phyloP scores from a whole-genome alignment of 768 basidiomycete species.

The Strobilomyces dryophilus region DNA sequence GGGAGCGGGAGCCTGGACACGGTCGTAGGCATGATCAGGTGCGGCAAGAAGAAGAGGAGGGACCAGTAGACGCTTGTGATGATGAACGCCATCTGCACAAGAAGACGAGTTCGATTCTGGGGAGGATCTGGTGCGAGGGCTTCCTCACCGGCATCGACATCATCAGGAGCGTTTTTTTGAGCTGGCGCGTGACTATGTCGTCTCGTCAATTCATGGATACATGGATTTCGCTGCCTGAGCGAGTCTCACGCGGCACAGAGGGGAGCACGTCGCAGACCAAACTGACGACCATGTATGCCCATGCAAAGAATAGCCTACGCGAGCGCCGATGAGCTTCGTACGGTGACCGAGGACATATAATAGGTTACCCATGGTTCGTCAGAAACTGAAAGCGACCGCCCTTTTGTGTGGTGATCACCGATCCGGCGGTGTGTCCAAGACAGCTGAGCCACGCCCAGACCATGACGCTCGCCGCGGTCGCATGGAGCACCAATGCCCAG shows the following conservation, averaged over 20 bases:
- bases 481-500: constrained; percentile 29
- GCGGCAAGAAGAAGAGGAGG: constrained; percentile 45
- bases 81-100: constrained; percentile 38
- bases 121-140: background rate
- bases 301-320: constrained; percentile 32
- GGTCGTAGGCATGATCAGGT: background rate
- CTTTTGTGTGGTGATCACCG: constrained; percentile 41
- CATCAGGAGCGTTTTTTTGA: constrained; percentile 59
- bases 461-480: constrained; percentile 31
- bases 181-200: constrained; percentile 24
- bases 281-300: constrained; percentile 39
- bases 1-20: constrained; percentile 39
- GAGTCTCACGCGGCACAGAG: constrained; percentile 29
- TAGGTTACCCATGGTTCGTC: constrained; percentile 64
- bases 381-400: constrained; percentile 71
- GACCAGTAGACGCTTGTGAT: constrained; percentile 68
- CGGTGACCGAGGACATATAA: background rate
- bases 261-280: constrained; percentile 41
- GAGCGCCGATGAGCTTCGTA: background rate
- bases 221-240: background rate
- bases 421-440: background rate
- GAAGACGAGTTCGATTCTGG: background rate
- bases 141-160: constrained; percentile 57
- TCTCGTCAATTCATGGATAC: background rate
- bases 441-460: constrained; percentile 32